Evolutionary conservation across 768 basidiomycete genomes (phyloP), one percentile per base, ranked within the genome.

Genomic region (Lactifluus hygrophoroides): DNA sequence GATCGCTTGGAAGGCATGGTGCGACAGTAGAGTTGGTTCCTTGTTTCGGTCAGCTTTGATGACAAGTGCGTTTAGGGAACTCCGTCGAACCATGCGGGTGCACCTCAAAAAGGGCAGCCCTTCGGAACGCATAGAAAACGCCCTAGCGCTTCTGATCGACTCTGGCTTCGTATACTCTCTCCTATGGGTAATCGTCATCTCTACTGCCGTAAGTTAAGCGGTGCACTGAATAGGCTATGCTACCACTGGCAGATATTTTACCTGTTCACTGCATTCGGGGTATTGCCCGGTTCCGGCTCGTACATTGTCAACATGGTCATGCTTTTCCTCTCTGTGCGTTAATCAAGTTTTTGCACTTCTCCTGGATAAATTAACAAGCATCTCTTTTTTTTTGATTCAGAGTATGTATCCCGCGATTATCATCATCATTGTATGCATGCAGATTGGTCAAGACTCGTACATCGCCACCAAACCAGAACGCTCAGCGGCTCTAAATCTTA

Each of bases 1-100:
- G 9, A 60, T 60, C 43, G 59, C 54, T 19, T 60, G 59, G 59
- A 60, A 60, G 37, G 59, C 59, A 21, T 60, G 59, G 59, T 60
- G 28, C 28, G 59, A 8, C 17, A 10, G 3, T 5, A 3, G 19
- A 16, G n/a, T 21, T 13, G 8, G 10, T n/a, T 42, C 19, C 40
- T 6, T 34, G 7, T 42, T 23, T 0, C 34, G 23, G 13, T 51
- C 38, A 7, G 30, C 1, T 3, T 23, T 43, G 30, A 45, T 48
- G 23, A 53, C 28, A 1, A n/a, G 8, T 10, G 2, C 27, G 14
- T 6, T 14, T 37, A 56, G 59, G 59, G 46, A 51, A 21, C 56
- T 40, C 34, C 59, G 59, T 43, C 48, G 5, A 8, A 16, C 21
- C 5, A 49, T 60, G 40, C 23, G 54, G 10, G 28, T 35, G n/a